A percentile compares a stretch with the other conserved stretches of the same genome.
These are phyloP conservation scores for Fulvia fulva DNA, from an alignment of 2,329 filamentous ascomycete genomes.

Conservation along the genomic window DNA sequence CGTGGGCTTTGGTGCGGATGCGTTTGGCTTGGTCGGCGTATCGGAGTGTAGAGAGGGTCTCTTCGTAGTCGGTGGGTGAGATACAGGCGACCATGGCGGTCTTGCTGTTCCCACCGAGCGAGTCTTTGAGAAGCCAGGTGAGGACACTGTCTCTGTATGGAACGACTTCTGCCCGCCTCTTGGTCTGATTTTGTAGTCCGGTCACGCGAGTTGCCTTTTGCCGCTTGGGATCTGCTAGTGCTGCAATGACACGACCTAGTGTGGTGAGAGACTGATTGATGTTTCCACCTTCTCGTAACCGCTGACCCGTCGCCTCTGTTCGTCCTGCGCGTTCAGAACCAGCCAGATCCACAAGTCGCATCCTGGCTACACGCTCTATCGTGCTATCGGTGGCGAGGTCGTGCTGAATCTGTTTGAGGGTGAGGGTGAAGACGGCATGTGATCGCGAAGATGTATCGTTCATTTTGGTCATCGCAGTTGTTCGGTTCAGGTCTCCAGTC, in stretches of 20 bases:
- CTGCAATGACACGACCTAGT: constrained; percentile 90
- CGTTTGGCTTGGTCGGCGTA: constrained; percentile 98
- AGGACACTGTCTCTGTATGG: constrained; percentile 88
- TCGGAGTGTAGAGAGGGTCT: constrained; percentile 89
- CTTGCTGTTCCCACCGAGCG: constrained; percentile 92
- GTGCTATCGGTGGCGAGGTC: constrained; percentile 97
- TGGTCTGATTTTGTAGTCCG: constrained; percentile 42
- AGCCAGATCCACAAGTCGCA: constrained; percentile 89
- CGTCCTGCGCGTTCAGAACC: constrained; percentile 93
- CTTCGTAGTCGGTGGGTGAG: constrained; percentile 90
- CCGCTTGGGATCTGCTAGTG: constrained; percentile 67
- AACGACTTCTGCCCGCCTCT: constrained; percentile 56
- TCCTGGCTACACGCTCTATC: constrained; percentile 88
- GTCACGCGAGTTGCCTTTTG: constrained; percentile 42
- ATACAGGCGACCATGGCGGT: constrained; percentile 99
- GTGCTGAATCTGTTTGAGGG: constrained; percentile 96
- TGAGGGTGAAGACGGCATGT: constrained; percentile 96
- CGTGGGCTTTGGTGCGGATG: constrained; percentile 87
- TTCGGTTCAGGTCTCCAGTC: constrained; percentile 80
- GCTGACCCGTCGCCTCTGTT: constrained; percentile 87
- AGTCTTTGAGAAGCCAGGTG: constrained; percentile 90
- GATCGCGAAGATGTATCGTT: constrained; percentile 97
- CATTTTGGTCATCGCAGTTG: constrained; percentile 94
- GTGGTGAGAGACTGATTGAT: constrained; percentile 99
- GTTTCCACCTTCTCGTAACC: constrained; percentile 89